Percentiles rank a stretch among this genome's conserved stretches.
These are phyloP conservation scores for Naganishia albida DNA, from an alignment of 1,284 basidiomycete genomes.

Conservation along the genomic window DNA sequence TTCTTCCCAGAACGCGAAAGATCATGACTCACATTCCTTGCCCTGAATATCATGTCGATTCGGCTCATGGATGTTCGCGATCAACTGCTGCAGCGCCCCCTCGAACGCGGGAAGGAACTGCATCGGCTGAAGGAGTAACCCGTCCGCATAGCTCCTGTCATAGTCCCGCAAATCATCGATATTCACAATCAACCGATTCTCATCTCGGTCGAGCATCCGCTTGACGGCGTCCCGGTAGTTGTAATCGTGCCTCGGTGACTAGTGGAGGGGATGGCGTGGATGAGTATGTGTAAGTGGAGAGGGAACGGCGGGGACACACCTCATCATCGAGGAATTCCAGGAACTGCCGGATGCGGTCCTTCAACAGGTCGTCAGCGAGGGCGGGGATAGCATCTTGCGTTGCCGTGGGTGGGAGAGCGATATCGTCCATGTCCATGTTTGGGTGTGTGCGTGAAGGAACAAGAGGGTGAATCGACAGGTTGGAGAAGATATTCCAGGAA, in stretches of 20 bases:
- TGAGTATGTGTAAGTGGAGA: neutral
- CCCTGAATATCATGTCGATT: conserved; percentile 80
- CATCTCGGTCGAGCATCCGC: conserved; percentile 79
- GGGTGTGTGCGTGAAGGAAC: neutral
- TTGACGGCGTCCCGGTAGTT: conserved; percentile 87
- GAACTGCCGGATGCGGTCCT: conserved; percentile 74
- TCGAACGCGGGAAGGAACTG: conserved; percentile 93
- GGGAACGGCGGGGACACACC: conserved; percentile 58
- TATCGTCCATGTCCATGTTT: conserved; percentile 13
- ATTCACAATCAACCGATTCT: conserved; percentile 90
- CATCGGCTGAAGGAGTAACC: conserved; percentile 80
- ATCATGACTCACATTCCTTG: conserved; percentile 61
- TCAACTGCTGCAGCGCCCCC: conserved; percentile 73
- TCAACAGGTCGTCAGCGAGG: conserved; percentile 67
- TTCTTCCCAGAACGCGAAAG: conserved; percentile 13
- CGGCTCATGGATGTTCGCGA: conserved; percentile 73
- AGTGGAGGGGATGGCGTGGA: conserved; percentile 3
- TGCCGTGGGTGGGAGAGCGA: conserved; percentile 8
- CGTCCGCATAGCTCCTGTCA: conserved; percentile 69
- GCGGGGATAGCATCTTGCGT: conserved; percentile 42
- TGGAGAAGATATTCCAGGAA: no score
- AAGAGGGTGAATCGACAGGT: no score
- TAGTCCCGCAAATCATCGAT: conserved; percentile 95
- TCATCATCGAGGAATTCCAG: conserved; percentile 84
- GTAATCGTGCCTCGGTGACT: conserved; percentile 44